Base-by-base conservation (phyloP, 768 basidiomycete genomes). In the Naganishia vaughanmartiniae region DNA sequence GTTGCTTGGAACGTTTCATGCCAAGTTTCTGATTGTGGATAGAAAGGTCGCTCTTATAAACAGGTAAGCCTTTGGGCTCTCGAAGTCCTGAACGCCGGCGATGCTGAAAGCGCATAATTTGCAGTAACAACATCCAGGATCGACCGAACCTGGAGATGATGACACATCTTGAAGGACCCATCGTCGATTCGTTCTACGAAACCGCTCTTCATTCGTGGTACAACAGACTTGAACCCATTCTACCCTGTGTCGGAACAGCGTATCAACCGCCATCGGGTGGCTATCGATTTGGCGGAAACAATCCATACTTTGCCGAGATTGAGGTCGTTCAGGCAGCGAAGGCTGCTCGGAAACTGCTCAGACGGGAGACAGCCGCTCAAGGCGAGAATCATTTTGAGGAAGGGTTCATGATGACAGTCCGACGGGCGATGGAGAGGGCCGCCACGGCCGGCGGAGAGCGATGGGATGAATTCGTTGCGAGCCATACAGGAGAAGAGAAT, bases 161-260 rank as follows among this genome's bases (percentile, higher is more conserved):
- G 87, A 78, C 85, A 9, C 88, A 89, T 73, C 83, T 89, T 53
- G 89, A 90, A 75, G 89, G 89, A 0, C 86, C 87, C 0, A 84
- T 90, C 65, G 89, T 90, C 69, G 85, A 89, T 68, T 83, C 86
- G 5, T 83, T 90, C 73, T 89, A 89, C 80, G 89, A 90, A 78
- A 86, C 85, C 80, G 86, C 87, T 17, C 84, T 90, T 58, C 83
- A 88, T 66, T 85, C 85, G 54, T 89, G 87, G 87, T 83, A 81
- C 73, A 84, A 85, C 69, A 67, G 73, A 28, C 73, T 81, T 21
- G 33, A 66, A 2, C 80, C 80, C 4, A 74, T 76, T 31, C 69
- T 80, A 1, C 81, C 81, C 15, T 78, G 78, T 73, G 73, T 81
- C 63, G 67, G 68, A 0, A 71, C 69, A 42, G 78, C 78, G 0